phyloP scores from a whole-genome alignment of 768 basidiomycete species.

The Lentinula detonsa region DNA sequence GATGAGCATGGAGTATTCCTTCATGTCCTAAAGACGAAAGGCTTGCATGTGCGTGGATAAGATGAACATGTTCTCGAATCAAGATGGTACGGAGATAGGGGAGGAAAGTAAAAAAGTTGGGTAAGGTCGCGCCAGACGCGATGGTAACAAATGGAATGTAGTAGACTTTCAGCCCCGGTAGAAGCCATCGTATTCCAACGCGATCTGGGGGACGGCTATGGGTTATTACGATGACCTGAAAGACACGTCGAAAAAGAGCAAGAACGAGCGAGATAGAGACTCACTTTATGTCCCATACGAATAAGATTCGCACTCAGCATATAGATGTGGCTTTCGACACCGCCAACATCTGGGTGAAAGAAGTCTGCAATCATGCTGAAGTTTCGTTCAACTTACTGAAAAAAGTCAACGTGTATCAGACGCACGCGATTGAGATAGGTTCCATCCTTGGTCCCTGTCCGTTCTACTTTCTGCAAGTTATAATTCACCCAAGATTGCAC shows the following conservation, averaged over 20 bases:
- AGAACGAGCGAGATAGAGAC: conserved; percentile 8
- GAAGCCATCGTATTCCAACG: conserved; percentile 84
- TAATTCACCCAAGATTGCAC: neutral
- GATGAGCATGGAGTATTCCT: conserved; percentile 82
- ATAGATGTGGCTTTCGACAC: conserved; percentile 96
- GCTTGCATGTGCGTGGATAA: conserved; percentile 90
- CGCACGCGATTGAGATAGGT: conserved; percentile 30
- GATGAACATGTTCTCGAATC: conserved; percentile 75
- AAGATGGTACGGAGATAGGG: conserved; percentile 91
- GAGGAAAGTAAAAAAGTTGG: conserved; percentile 88
- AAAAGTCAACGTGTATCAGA: neutral
- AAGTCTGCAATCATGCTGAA: conserved; percentile 93
- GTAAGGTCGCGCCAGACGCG: conserved; percentile 88
- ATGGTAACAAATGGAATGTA: conserved; percentile 88
- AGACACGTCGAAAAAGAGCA: neutral
- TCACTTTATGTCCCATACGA: conserved; percentile 77
- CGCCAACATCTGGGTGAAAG: conserved; percentile 90
- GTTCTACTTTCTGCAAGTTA: neutral
- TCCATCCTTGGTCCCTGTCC: conserved; percentile 16
- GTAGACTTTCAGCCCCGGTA: conserved; percentile 88
- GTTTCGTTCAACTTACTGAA: neutral
- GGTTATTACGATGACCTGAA: conserved; percentile 88
- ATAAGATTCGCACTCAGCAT: conserved; percentile 84
- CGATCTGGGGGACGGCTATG: conserved; percentile 86
- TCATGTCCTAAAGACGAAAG: conserved; percentile 91